Evolutionary conservation across 148 eudicot genomes (phyloP).

Genomic region (Bassia scoparia): DNA sequence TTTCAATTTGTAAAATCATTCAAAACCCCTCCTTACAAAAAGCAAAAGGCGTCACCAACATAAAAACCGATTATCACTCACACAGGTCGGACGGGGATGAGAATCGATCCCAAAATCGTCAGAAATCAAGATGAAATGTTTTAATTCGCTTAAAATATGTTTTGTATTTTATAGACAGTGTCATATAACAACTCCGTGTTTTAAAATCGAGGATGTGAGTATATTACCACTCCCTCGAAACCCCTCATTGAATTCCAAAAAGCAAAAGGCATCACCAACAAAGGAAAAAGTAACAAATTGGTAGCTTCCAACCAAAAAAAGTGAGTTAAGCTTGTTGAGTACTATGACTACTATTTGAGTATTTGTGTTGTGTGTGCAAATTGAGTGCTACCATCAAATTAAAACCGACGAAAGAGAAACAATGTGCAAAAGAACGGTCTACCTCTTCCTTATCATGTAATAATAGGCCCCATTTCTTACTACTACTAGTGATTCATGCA

Average conservation of each 20-base stretch:
- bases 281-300: constrained; percentile 2
- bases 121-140: too few species aligned
- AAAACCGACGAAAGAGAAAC: background rate
- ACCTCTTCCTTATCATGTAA: background rate
- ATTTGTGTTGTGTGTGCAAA: background rate
- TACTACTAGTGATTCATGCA: background rate
- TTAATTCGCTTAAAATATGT: too few species aligned
- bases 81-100: too few species aligned
- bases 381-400: background rate
- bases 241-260: background rate
- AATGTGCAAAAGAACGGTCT: background rate
- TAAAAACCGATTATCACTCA: too few species aligned
- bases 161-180: too few species aligned
- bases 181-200: too few species aligned
- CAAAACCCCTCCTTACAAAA: background rate
- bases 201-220: too few species aligned
- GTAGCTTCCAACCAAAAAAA: constrained; percentile 1
- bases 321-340: background rate
- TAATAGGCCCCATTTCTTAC: background rate
- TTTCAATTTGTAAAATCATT: background rate
- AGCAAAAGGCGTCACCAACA: too few species aligned
- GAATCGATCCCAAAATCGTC: too few species aligned
- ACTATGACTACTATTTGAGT: background rate
- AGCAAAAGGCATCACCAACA: background rate
- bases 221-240: too few species aligned